phyloP scores from a whole-genome alignment of 352 stramenopile genomes.

The Globisporangium lucens region DNA sequence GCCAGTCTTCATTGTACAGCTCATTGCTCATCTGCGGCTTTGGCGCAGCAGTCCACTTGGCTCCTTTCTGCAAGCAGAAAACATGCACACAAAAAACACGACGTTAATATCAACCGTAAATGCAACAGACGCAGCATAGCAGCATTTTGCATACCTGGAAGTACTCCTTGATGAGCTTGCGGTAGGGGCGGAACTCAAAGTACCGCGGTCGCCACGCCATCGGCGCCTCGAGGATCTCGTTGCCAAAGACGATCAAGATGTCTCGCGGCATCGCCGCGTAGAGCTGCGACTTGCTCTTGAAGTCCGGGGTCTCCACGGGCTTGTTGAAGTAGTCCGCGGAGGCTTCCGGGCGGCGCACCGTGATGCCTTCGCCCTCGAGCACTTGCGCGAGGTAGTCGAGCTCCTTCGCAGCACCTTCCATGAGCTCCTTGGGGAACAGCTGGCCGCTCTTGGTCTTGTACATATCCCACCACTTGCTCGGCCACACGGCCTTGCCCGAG shows the following conservation, averaged over 20 bases:
- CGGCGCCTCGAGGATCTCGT: constrained; percentile 87
- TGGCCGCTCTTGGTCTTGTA: constrained; percentile 83
- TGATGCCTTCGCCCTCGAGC: constrained; percentile 80
- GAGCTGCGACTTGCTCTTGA: constrained; percentile 77
- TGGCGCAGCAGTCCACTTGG: constrained; percentile 85
- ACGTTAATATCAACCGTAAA: neutral
- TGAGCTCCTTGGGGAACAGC: constrained; percentile 75
- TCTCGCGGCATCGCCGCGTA: constrained; percentile 89
- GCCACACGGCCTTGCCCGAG: constrained; percentile 88
- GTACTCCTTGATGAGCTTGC: constrained; percentile 89
- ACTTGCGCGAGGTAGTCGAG: constrained; percentile 87
- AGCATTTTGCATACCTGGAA: constrained; percentile 47
- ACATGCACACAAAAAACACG: neutral
- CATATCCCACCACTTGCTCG: constrained; percentile 88
- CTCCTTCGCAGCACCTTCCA: constrained; percentile 69
- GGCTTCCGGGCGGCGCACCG: constrained; percentile 76
- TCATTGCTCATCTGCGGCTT: constrained; percentile 90
- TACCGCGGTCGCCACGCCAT: constrained; percentile 90
- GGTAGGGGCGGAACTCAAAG: constrained; percentile 89
- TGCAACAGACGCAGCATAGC: neutral
- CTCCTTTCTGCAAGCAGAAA: constrained; percentile 43
- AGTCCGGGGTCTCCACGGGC: constrained; percentile 81
- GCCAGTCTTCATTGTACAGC: constrained; percentile 87
- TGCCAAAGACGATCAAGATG: constrained; percentile 87
- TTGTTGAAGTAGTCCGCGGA: constrained; percentile 65